phyloP scores from a whole-genome alignment of 139 green algal species.

The Closterium sp. region DNA sequence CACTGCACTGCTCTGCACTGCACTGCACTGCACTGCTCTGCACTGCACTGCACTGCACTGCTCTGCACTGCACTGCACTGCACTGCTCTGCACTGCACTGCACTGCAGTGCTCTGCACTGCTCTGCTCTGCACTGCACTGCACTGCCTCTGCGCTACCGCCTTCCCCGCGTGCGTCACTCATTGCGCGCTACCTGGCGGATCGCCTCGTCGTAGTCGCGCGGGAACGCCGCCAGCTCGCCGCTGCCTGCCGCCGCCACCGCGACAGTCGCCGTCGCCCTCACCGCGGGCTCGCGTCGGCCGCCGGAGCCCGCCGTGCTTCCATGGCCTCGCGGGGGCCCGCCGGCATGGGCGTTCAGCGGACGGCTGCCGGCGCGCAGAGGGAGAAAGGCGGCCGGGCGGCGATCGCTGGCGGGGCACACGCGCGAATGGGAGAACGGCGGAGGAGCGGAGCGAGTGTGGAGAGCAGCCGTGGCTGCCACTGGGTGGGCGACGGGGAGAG shows the following conservation, averaged over 20 bases:
- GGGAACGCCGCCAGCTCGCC: constrained; percentile 1
- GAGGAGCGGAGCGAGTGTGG: neutral
- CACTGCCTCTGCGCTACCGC: neutral
- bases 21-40: too few relatives aligned
- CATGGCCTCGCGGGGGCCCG: neutral
- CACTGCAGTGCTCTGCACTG: too few relatives aligned
- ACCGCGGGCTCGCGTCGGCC: neutral
- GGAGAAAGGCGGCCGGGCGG: neutral
- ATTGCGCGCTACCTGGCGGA: neutral
- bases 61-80: too few relatives aligned
- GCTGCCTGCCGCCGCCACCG: neutral
- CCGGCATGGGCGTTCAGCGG: too few relatives aligned
- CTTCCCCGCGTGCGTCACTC: neutral
- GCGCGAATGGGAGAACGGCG: neutral
- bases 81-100: too few relatives aligned
- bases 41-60: too few relatives aligned
- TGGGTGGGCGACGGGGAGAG: neutral
- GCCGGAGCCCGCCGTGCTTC: neutral
- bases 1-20: too few relatives aligned
- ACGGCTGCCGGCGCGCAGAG: neutral
- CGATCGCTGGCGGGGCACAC: neutral
- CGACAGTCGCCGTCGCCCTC: neutral
- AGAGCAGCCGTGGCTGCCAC: neutral
- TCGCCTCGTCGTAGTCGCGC: constrained; percentile 16
- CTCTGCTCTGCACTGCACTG: too few relatives aligned